Percentiles rank a stretch among this genome's conserved stretches.
phyloP scores from a whole-genome alignment of 2,329 filamentous ascomycete genomes.

The Nemania sp. region DNA sequence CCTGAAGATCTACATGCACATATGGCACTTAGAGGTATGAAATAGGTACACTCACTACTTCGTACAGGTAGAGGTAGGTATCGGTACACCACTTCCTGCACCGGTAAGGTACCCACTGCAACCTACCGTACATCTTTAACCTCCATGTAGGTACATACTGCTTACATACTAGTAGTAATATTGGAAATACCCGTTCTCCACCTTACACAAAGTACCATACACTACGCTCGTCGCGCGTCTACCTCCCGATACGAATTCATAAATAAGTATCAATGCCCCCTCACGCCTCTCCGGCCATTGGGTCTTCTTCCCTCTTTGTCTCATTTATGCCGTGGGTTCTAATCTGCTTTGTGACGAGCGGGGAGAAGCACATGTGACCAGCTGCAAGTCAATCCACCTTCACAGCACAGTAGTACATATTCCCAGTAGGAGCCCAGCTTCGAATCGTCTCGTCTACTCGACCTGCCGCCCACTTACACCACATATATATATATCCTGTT shows the following conservation, averaged over 20 bases:
- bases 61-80: too few relatives aligned
- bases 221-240: background rate
- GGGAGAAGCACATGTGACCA: background rate
- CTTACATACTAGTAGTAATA: too few relatives aligned
- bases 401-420: too few relatives aligned
- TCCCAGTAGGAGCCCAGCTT: background rate
- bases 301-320: conserved; percentile 1
- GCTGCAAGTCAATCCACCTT: background rate
- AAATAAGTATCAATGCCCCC: conserved; percentile 24
- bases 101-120: background rate
- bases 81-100: background rate
- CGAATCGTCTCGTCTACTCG: background rate
- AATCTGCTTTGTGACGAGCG: conserved; percentile 4
- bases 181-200: too few relatives aligned
- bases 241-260: conserved; percentile 1
- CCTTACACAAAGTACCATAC: background rate
- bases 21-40: too few relatives aligned
- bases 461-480: background rate
- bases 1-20: background rate
- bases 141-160: too few relatives aligned
- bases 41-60: too few relatives aligned
- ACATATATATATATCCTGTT: conserved; percentile 1
- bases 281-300: background rate
- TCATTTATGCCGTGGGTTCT: background rate
- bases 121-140: background rate